Evolutionary conservation across 257 asterid genomes (phyloP).

Genomic region (Solanum sejunctum): DNA sequence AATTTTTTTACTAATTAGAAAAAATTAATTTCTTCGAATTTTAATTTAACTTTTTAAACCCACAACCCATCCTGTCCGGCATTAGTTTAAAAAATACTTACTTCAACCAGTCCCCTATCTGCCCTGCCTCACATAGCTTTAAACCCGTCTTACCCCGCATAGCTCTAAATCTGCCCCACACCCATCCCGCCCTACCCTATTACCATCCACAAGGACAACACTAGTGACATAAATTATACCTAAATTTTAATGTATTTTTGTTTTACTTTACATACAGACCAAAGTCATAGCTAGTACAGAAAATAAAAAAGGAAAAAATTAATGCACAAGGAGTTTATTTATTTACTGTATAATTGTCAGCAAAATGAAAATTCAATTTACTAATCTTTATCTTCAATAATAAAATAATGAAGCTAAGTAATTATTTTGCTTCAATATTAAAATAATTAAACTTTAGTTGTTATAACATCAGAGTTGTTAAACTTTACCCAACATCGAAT

Average conservation of each 20-base stretch:
- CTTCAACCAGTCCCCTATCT: too few species aligned
- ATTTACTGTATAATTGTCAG: neutral
- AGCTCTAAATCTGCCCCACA: too few species aligned
- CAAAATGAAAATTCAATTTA: neutral
- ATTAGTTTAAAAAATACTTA: too few species aligned
- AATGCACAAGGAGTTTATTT: neutral
- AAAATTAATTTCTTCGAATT: too few species aligned
- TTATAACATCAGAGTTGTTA: neutral
- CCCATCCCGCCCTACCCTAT: too few species aligned
- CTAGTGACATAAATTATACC: neutral
- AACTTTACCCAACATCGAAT: neutral
- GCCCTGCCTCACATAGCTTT: rapidly evolving
- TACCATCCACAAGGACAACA: neutral
- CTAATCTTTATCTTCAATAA: neutral
- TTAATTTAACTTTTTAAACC: too few species aligned
- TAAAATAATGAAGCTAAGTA: neutral
- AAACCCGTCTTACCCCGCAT: too few species aligned
- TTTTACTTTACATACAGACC: neutral
- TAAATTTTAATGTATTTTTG: neutral
- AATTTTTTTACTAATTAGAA: too few species aligned
- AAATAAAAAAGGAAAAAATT: neutral
- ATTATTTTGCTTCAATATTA: neutral
- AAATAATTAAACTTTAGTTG: neutral
- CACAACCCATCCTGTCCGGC: too few species aligned
- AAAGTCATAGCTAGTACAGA: too few species aligned